phyloP scores from a whole-genome alignment of 1,284 basidiomycete species.

The Pascua guehoae region DNA sequence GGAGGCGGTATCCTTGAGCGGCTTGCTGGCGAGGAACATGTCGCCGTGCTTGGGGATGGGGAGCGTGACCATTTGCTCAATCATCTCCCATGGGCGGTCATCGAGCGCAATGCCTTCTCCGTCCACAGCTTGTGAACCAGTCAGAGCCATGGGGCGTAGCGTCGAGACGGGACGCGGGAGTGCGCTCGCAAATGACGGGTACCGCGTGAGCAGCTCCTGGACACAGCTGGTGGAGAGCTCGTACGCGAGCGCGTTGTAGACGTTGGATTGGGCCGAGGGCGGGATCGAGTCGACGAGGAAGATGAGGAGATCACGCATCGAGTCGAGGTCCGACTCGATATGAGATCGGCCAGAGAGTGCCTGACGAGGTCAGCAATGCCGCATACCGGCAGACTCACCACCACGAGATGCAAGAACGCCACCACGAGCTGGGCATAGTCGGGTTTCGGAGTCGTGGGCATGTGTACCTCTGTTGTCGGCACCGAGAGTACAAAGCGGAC shows the following conservation, averaged over 20 bases:
- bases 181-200: slow-evolving; percentile 20
- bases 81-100: slow-evolving; percentile 46
- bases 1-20: slow-evolving; percentile 35
- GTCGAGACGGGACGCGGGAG: slow-evolving; percentile 29
- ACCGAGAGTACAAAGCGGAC: slow-evolving; percentile 35
- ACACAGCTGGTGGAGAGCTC: slow-evolving; percentile 24
- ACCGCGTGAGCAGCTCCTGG: slow-evolving; percentile 18
- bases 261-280: slow-evolving; percentile 1
- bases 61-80: slow-evolving; percentile 34
- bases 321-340: slow-evolving; percentile 10
- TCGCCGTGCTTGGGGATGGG: slow-evolving; percentile 23
- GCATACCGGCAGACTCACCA: slow-evolving; percentile 23
- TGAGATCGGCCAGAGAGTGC: slow-evolving; percentile 11
- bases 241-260: slow-evolving; percentile 26
- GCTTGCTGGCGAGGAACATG: slow-evolving; percentile 27
- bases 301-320: slow-evolving; percentile 30
- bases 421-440: slow-evolving; percentile 36
- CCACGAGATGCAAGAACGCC: slow-evolving; percentile 28
- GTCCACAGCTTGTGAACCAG: slow-evolving; percentile 14
- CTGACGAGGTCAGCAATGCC: slow-evolving; percentile 7
- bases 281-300: slow-evolving; percentile 18
- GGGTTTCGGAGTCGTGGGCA: slow-evolving; percentile 28
- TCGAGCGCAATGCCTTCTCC: slow-evolving; percentile 28
- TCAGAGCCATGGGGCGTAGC: slow-evolving; percentile 29
- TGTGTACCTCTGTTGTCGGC: slow-evolving; percentile 17